phyloP scores from a whole-genome alignment of 192 early-diverging fungal species.

The Podila epicladia region DNA sequence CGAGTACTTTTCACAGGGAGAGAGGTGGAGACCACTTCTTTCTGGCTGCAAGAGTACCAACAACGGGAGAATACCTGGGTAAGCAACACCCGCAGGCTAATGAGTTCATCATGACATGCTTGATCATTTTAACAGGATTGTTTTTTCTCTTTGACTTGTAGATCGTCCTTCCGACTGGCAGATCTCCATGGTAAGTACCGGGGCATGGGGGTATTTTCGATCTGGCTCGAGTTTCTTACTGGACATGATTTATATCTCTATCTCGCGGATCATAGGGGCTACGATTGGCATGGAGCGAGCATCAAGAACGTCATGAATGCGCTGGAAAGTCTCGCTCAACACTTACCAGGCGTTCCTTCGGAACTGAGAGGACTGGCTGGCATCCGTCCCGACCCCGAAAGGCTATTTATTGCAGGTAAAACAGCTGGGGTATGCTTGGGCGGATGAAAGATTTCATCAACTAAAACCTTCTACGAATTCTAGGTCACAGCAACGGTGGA shows the following conservation, averaged over 20 bases:
- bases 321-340: conserved; percentile 55
- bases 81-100: conserved; percentile 1
- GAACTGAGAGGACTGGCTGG: conserved; percentile 13
- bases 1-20: conserved; percentile 15
- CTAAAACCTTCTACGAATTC: background rate
- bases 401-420: conserved; percentile 64
- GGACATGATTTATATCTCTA: background rate
- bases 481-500: conserved; percentile 82
- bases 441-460: too few species aligned
- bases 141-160: conserved; percentile 18
- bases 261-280: conserved; percentile 59
- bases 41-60: conserved; percentile 69
- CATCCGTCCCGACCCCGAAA: conserved; percentile 53
- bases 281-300: conserved; percentile 84
- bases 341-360: conserved; percentile 63
- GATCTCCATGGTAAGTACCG: conserved; percentile 69
- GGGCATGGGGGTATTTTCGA: too few species aligned
- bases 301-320: conserved; percentile 66
- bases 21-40: conserved; percentile 64
- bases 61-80: conserved; percentile 75
- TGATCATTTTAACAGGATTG: background rate
- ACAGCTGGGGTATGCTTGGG: background rate
- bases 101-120: background rate
- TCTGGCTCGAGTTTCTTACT: background rate
- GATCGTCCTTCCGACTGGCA: conserved; percentile 75